Evolutionary conservation across 1,284 basidiomycete species (phyloP).

Genomic region (Phylloporus sp.): DNA sequence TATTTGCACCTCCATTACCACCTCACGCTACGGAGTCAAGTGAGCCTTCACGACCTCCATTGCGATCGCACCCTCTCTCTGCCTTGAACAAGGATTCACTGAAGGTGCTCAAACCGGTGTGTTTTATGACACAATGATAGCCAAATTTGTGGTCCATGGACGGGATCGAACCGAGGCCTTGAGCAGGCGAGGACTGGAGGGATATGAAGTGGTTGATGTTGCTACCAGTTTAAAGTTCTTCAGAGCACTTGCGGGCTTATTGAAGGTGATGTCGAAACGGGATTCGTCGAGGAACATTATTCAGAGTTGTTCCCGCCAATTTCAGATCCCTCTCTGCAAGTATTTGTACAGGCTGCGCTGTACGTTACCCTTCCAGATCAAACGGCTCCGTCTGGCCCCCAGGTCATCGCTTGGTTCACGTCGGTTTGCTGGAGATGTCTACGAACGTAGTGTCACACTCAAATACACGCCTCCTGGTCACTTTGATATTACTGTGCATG

Average conservation of each 20-base stretch:
- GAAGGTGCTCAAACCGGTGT: constrained; percentile 90
- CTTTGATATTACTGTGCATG: constrained; percentile 65
- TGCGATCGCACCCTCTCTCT: constrained; percentile 66
- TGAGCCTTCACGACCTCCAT: constrained; percentile 48
- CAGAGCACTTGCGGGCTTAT: constrained; percentile 78
- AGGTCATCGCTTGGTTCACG: constrained; percentile 73
- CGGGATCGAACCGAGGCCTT: constrained; percentile 88
- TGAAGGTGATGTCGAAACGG: constrained; percentile 88
- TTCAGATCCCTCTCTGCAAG: constrained; percentile 61
- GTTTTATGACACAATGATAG: constrained; percentile 95
- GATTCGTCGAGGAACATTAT: constrained; percentile 90
- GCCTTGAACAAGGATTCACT: constrained; percentile 91
- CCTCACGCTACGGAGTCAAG: constrained; percentile 34
- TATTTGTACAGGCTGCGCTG: constrained; percentile 82
- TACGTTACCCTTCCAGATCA: constrained; percentile 77
- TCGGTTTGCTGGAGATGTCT: constrained; percentile 78
- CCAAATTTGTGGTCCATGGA: constrained; percentile 92
- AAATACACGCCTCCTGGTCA: constrained; percentile 48
- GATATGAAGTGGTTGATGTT: constrained; percentile 92
- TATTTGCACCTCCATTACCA: constrained; percentile 60
- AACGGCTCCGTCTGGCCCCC: constrained; percentile 34
- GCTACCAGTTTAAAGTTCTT: constrained; percentile 93
- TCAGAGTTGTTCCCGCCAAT: constrained; percentile 77
- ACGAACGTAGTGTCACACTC: constrained; percentile 66
- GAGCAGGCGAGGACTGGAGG: constrained; percentile 79